Conservation (phyloP, 2,329 filamentous ascomycete genomes). For the Aureobasidium melanogenum region DNA sequence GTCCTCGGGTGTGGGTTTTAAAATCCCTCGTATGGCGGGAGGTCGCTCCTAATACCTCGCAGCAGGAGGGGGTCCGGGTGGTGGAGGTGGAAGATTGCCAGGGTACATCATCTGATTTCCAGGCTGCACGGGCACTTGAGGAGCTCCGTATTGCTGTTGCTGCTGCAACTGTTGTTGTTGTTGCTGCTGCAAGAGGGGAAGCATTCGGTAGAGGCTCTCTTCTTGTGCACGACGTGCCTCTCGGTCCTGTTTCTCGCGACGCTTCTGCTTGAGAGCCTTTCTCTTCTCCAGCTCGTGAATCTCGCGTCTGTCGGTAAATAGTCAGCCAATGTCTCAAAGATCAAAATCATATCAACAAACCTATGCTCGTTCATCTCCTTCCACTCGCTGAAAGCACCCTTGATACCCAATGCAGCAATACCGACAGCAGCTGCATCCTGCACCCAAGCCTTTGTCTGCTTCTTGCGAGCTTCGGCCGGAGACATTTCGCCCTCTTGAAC, state of each 20-base stretch:
- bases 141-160: not conserved
- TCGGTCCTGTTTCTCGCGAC: not conserved
- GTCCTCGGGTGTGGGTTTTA: constrained; percentile 2
- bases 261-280: constrained; percentile 25
- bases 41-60: constrained; percentile 12
- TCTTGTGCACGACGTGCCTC: not conserved
- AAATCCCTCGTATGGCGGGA: constrained; percentile 1
- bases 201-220: constrained; percentile 2
- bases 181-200: not conserved
- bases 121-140: not conserved
- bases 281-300: constrained; percentile 45
- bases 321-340: not conserved
- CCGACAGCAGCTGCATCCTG: constrained; percentile 58
- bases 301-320: constrained; percentile 23
- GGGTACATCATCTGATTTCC: constrained; percentile 9
- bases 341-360: constrained; percentile 30
- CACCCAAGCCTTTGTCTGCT: constrained; percentile 54
- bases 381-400: constrained; percentile 57
- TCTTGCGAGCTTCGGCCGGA: constrained; percentile 52
- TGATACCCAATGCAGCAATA: constrained; percentile 59
- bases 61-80: constrained; percentile 4
- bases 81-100: not conserved
- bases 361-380: constrained; percentile 57
- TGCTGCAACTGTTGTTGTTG: not conserved
- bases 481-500: constrained; percentile 57